Base-by-base conservation (phyloP, 2,329 filamentous ascomycete genomes). In the Massarina eburnea region DNA sequence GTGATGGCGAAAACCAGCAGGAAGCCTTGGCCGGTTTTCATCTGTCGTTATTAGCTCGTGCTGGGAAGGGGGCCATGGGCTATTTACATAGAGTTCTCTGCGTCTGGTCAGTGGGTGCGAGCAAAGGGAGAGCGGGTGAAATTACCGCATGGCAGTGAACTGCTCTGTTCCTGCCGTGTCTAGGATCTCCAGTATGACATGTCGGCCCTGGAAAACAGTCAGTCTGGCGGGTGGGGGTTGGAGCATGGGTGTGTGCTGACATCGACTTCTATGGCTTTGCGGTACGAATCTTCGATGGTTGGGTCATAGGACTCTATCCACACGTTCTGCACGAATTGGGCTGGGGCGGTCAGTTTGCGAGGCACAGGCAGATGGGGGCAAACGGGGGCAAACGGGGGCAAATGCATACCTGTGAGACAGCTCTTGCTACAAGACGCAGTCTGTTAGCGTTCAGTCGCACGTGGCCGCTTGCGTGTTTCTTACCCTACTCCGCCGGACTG, bases 1-100 rank as follows among this genome's bases (percentile, higher is more conserved):
- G 89, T 92, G 65, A 95, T 95, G 72, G 88, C 92, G 74, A 95
- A 96, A 46, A 95, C 91, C 29, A 96, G 80, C 44, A 96, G 81
- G 68, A 96, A 96, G 0, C 91, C 90, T 73, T 95, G 89, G 44
- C 90, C 90, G 30, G 90, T 89, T 68, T 94, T 94, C 89, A 96
- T 95, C 76, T 95, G 94, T 14, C 8, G 17, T 19, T 21, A 24
- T 43, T 26, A 43, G 33, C 14, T 15, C 9, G 7, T 17, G 33
- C 8, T 18, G 9, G 15, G n/a, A 8, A 19, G 33, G 8, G 10
- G 18, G 14, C 17, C 14, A 21, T 12, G 12, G 6, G 15, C 10
- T 5, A 6, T n/a, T 15, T 43, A 43, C 41, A 37, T 43, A 66
- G 8, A 68, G 49, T 48, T 68, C 64, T 47, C 64, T 67, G 41